A percentile compares a stretch with the other conserved stretches of the same genome.
These are phyloP conservation scores for Nitzschia sp. DNA, from an alignment of 108 stramenopile species.

Conservation along the genomic window DNA sequence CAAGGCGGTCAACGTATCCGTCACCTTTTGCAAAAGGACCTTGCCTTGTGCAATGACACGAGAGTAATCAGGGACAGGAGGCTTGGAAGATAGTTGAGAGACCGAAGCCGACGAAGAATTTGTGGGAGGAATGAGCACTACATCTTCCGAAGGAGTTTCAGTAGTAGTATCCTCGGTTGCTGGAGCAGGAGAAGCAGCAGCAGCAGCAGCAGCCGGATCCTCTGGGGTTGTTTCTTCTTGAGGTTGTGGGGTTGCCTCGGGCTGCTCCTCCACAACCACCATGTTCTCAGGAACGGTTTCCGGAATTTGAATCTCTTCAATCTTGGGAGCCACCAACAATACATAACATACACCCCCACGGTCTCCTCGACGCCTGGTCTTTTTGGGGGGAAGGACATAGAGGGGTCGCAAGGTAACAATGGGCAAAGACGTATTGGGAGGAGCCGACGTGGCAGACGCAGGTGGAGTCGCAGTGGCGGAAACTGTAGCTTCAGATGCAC, in stretches of 20 bases:
- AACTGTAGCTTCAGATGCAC: neutral
- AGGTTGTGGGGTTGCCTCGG: constrained; percentile 1
- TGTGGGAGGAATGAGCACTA: neutral
- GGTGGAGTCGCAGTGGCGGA: too few relatives aligned
- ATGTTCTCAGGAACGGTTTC: constrained; percentile 2
- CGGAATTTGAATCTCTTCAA: constrained; percentile 27
- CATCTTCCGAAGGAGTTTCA: neutral
- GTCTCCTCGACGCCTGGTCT: constrained; percentile 50
- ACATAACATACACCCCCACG: constrained; percentile 48
- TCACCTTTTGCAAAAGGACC: constrained; percentile 30
- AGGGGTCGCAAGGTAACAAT: constrained; percentile 40
- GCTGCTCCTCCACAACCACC: neutral
- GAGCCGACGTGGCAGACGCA: constrained; percentile 3
- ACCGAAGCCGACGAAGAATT: neutral
- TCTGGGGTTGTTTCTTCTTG: neutral
- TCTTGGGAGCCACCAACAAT: constrained; percentile 45
- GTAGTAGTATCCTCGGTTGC: neutral
- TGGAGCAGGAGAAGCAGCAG: neutral
- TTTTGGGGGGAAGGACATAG: constrained; percentile 55
- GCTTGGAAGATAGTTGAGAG: neutral
- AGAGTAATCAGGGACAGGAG: constrained; percentile 30
- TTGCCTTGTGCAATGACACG: constrained; percentile 41
- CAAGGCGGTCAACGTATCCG: constrained; percentile 25
- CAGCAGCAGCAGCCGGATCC: neutral
- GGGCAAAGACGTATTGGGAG: constrained; percentile 14